Percentiles rank a stretch among this genome's conserved stretches.
Evolutionary conservation across 148 eudicot species (phyloP).

Genomic region (Camellia lanceoleosa): DNA sequence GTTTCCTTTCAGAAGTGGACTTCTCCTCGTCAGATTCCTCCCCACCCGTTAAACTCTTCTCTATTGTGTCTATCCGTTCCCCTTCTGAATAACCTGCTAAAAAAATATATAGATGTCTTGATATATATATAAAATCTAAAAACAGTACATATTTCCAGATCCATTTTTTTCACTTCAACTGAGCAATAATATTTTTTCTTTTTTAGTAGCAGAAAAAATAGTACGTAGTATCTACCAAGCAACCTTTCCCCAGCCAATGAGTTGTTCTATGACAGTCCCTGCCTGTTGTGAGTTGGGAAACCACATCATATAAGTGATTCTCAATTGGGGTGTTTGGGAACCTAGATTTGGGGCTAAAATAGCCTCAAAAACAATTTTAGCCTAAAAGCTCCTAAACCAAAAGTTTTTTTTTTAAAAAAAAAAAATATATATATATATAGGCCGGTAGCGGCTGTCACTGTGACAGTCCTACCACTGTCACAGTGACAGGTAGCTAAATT

Average conservation of each 20-base stretch:
- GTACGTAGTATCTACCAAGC: neutral
- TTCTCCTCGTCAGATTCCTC: conserved; percentile 30
- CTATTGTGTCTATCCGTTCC: conserved; percentile 18
- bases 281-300: neutral
- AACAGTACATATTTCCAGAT: neutral
- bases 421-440: too few species aligned
- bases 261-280: too few species aligned
- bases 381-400: too few species aligned
- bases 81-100: conserved; percentile 39
- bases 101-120: neutral
- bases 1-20: conserved; percentile 20
- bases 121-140: neutral
- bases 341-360: too few species aligned
- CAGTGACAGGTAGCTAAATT: too few species aligned
- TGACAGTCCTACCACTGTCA: too few species aligned
- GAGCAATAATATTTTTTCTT: neutral
- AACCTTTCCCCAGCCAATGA: too few species aligned
- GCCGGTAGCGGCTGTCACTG: too few species aligned
- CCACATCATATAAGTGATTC: neutral
- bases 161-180: neutral
- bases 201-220: neutral
- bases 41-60: conserved; percentile 29
- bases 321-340: too few species aligned
- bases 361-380: too few species aligned
- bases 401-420: too few species aligned